Evolutionary conservation across 1,284 basidiomycete genomes (phyloP).

Genomic region (Boletus austroedulis): DNA sequence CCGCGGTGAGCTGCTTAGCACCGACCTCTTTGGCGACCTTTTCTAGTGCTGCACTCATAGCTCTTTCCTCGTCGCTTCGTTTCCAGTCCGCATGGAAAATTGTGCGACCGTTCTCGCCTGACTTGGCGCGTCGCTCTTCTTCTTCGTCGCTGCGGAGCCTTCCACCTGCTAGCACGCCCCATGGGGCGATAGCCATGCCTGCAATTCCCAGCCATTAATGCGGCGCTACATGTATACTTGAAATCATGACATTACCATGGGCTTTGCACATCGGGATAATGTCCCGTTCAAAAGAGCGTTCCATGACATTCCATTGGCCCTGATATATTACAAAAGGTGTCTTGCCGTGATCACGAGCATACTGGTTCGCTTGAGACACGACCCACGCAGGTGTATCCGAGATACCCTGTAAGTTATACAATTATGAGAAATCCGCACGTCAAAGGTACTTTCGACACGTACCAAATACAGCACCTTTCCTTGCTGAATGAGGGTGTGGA

Average conservation of each 20-base stretch:
- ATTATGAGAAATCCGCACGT: background rate
- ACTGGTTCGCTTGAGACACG: constrained; percentile 40
- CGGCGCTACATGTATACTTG: background rate
- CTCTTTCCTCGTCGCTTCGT: constrained; percentile 28
- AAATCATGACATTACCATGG: constrained; percentile 33
- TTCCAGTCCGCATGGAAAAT: constrained; percentile 19
- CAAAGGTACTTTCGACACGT: background rate
- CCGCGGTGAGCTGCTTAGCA: constrained; percentile 24
- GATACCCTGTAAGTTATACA: constrained; percentile 21
- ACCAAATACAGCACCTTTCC: constrained; percentile 48
- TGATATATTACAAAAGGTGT: constrained; percentile 54
- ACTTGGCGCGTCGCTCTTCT: constrained; percentile 24
- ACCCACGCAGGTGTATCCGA: constrained; percentile 45
- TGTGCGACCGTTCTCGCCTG: constrained; percentile 30
- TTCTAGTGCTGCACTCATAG: constrained; percentile 12
- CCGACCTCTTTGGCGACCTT: constrained; percentile 27
- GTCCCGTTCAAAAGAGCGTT: constrained; percentile 49
- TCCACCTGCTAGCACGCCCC: constrained; percentile 37
- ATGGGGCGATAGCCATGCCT: constrained; percentile 41
- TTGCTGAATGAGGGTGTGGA: constrained; percentile 41
- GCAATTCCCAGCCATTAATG: background rate
- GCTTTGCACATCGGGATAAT: constrained; percentile 49
- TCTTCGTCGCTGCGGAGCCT: constrained; percentile 34
- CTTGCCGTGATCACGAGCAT: constrained; percentile 41
- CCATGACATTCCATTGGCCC: constrained; percentile 50